phyloP scores from a whole-genome alignment of 176 grass and related monocot species.

The Chloris gayana region DNA sequence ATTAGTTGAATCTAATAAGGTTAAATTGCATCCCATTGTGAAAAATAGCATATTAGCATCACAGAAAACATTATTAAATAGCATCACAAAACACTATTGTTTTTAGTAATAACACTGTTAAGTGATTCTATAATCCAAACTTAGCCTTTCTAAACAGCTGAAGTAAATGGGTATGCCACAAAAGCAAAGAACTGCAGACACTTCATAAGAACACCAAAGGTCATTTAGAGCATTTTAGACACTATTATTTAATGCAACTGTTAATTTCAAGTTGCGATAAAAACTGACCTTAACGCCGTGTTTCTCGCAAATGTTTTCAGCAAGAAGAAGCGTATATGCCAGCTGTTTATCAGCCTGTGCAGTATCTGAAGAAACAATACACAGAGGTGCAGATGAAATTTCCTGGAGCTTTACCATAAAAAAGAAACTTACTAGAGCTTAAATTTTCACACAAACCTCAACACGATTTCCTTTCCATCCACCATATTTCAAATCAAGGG shows the following conservation, averaged over 20 bases:
- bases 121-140: conserved; percentile 13
- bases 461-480: background rate
- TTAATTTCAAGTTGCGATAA: conserved; percentile 12
- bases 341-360: conserved; percentile 90
- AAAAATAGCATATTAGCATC: background rate
- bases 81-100: conserved; percentile 6
- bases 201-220: conserved; percentile 25
- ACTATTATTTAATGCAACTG: conserved; percentile 13
- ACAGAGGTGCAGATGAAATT: conserved; percentile 16
- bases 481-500: background rate
- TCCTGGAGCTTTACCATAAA: background rate
- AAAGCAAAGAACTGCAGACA: conserved; percentile 7
- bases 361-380: conserved; percentile 63
- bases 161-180: conserved; percentile 7
- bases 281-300: conserved; percentile 74
- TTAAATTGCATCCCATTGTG: conserved; percentile 1
- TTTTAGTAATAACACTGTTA: conserved; percentile 9
- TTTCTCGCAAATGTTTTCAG: conserved; percentile 94
- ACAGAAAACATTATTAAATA: conserved; percentile 27
- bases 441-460: background rate
- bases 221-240: conserved; percentile 30
- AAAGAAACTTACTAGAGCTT: background rate
- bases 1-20: conserved; percentile 21
- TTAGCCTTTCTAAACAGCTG: background rate
- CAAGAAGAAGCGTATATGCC: conserved; percentile 91